Base-by-base conservation (phyloP, 2,329 filamentous ascomycete species). In the Fusarium solani-melongenae region DNA sequence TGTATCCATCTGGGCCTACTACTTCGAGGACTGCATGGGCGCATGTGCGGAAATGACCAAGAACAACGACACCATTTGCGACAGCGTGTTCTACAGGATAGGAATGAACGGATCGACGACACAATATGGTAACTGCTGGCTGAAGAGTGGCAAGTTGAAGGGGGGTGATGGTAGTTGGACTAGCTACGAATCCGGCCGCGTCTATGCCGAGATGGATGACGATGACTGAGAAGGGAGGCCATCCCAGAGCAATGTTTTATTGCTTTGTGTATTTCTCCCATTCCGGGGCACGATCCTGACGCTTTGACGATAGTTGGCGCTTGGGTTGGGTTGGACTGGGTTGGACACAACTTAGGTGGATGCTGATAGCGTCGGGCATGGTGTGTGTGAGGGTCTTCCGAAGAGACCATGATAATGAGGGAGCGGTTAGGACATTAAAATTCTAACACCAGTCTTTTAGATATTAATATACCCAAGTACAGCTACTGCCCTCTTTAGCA, bases 111-210 rank as follows among this genome's bases (percentile, higher is more conserved):
- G 41, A 14, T 58, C 34, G 5, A 31, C 27, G n/a, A 31, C 17
- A 10, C 57, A 59, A 12, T 59, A 29, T 59, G 57, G 57, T 5
- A 59, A 59, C 38, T 59, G 57, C 29, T 59, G 57, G 57, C 8
- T 59, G 38, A 59, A 59, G 36, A 59, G 27, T 6, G 57, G 57
- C 57, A 59, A 41, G 36, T 59, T 59, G 57, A 59, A 44, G 17
- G 29, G 17, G 8, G 57, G 57, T 11, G 57, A 59, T 44, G 27
- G 6, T 20, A 39, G 36, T 22, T 59, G 57, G 57, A 59, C 36
- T 20, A 8, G 7, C 5, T 58, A 39, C 17, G 34, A 6, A 2
- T 6, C 1, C 29, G 33, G 31, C 4, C 34, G 15, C 6, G 55
- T 27, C 15, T 58, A 58, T 4, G 55, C 55, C 4, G 55, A 58